A percentile compares a stretch with the other conserved stretches of the same genome.
Conservation (phyloP, 306 rosid species). For the Malus sylvestris region DNA sequence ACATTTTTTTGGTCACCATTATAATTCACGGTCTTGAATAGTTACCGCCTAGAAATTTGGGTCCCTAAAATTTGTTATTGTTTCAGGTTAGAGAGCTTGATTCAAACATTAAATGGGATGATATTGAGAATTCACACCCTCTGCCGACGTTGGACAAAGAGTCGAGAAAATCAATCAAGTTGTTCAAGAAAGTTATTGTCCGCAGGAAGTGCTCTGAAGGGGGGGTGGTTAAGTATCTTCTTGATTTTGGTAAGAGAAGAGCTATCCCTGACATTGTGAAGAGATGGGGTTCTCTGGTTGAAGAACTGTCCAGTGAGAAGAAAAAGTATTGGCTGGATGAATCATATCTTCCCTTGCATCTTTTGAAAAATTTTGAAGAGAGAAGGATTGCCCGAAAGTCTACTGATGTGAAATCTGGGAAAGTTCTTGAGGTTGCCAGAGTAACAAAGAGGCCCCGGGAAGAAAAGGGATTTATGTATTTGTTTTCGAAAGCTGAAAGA, state of each 20-base stretch:
- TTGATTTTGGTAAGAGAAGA: slow-evolving; percentile 98
- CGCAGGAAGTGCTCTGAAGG: slow-evolving; percentile 78
- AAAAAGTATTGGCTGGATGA: slow-evolving; percentile 91
- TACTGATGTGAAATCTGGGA: slow-evolving; percentile 45
- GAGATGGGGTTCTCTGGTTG: slow-evolving; percentile 60
- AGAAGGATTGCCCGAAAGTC: slow-evolving; percentile 66
- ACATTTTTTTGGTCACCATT: background rate
- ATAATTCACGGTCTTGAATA: slow-evolving; percentile 3
- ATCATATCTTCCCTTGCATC: slow-evolving; percentile 76
- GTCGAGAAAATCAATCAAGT: slow-evolving; percentile 63
- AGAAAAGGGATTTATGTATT: slow-evolving; percentile 60
- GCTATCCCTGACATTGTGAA: slow-evolving; percentile 59
- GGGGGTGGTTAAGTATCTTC: slow-evolving; percentile 62
- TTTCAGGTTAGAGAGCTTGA: slow-evolving; percentile 92
- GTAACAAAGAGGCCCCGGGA: slow-evolving; percentile 26
- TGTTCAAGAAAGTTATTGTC: slow-evolving; percentile 85
- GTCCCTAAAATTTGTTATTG: slow-evolving; percentile 12
- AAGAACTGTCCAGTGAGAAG: slow-evolving; percentile 62
- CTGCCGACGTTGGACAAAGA: slow-evolving; percentile 67
- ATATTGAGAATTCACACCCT: slow-evolving; percentile 74
- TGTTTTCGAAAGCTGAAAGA: slow-evolving; percentile 78
- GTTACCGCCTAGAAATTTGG: background rate
- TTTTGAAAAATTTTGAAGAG: slow-evolving; percentile 88
- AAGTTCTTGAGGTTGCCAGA: slow-evolving; percentile 32
- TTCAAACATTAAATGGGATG: slow-evolving; percentile 79